Conservation (phyloP, 169 alveolate species). For the Cryptosporidium muris region DNA sequence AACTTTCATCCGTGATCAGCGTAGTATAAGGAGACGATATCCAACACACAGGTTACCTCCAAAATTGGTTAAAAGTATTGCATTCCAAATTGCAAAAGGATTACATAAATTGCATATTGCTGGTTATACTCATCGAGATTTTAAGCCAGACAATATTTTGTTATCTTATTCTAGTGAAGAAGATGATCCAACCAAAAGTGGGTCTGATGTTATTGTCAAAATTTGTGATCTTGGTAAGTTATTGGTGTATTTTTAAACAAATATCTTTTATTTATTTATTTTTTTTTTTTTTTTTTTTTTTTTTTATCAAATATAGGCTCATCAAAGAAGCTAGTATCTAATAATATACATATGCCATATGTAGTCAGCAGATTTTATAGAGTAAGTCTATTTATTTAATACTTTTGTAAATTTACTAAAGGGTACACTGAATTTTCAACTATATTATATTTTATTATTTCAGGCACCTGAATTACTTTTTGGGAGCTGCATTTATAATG, state of each 20-base stretch:
- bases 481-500: constrained; percentile 63
- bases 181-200: not conserved
- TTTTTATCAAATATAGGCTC: constrained; percentile 19
- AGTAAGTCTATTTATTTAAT: constrained; percentile 7
- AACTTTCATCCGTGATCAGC: constrained; percentile 33
- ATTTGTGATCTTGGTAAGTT: constrained; percentile 63
- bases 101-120: constrained; percentile 28
- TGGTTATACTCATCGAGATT: constrained; percentile 69
- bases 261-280: not conserved
- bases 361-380: constrained; percentile 67
- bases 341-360: constrained; percentile 47
- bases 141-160: constrained; percentile 57
- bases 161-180: not conserved
- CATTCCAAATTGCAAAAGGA: constrained; percentile 47
- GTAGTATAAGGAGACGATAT: constrained; percentile 20
- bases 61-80: constrained; percentile 25
- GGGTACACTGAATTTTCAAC: not conserved
- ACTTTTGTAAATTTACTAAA: not conserved
- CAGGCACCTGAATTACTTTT: constrained; percentile 66
- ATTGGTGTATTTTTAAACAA: not conserved
- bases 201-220: not conserved
- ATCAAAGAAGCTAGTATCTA: constrained; percentile 17
- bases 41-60: constrained; percentile 43
- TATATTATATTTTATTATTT: not conserved
- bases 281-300: not conserved